phyloP scores from a whole-genome alignment of 164 flowering plant genomes.

The Liquidambar formosana region DNA sequence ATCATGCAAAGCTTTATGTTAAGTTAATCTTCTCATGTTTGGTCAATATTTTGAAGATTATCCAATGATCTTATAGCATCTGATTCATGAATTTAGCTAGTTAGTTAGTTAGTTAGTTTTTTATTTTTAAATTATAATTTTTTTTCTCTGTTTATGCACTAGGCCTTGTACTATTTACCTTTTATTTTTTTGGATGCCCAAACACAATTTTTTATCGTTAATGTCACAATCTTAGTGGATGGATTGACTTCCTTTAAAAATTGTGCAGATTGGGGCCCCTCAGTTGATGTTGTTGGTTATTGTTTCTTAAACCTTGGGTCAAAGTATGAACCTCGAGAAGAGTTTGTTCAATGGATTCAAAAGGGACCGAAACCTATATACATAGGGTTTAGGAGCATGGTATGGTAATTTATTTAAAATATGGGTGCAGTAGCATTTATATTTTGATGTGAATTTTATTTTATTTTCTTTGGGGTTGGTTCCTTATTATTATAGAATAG shows the following conservation, averaged over 20 bases:
- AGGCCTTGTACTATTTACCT: background rate
- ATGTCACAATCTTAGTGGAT: background rate
- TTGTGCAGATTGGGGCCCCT: constrained; percentile 86
- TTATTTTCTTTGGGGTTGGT: background rate
- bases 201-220: background rate
- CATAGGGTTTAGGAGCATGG: constrained; percentile 98
- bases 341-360: constrained; percentile 65
- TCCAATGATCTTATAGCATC: too few species aligned
- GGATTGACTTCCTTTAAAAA: background rate
- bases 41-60: too few species aligned
- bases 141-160: background rate
- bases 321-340: constrained; percentile 64
- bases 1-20: too few species aligned
- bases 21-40: too few species aligned
- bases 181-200: background rate
- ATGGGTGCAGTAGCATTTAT: too few species aligned
- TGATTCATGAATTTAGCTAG: too few species aligned
- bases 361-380: constrained; percentile 76
- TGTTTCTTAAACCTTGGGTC: constrained; percentile 83
- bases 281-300: constrained; percentile 94
- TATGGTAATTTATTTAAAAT: constrained; percentile 27
- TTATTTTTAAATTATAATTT: background rate
- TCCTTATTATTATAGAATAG: background rate
- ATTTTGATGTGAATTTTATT: background rate
- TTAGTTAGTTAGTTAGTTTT: background rate